Conservation (phyloP, 768 basidiomycete genomes). For the Panaeolus cyanescens region DNA sequence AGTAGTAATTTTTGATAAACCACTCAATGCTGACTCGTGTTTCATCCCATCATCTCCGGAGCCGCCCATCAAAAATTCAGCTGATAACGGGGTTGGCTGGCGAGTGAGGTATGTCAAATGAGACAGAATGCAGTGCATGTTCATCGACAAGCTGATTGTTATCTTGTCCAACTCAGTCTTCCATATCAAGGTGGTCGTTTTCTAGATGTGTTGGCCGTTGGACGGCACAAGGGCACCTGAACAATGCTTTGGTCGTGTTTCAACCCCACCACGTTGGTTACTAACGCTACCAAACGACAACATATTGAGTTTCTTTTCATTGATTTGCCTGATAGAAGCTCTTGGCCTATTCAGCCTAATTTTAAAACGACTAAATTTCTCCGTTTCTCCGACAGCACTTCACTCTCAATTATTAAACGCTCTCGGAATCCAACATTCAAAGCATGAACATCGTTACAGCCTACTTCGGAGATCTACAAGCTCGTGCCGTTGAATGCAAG, state of each 20-base stretch:
- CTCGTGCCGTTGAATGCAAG: not conserved
- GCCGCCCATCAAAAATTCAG: not conserved
- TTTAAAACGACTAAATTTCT: not conserved
- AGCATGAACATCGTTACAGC: not conserved
- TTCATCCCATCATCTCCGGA: too few species aligned
- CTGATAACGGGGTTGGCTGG: not conserved
- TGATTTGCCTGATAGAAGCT: not conserved
- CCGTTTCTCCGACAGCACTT: not conserved
- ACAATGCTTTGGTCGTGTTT: not conserved
- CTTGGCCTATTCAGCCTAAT: not conserved
- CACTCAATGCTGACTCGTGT: too few species aligned
- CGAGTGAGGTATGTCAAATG: not conserved
- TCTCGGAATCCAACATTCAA: not conserved
- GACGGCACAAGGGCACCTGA: too few species aligned
- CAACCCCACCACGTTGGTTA: not conserved
- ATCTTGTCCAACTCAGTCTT: not conserved
- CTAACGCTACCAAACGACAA: not conserved
- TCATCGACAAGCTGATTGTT: not conserved
- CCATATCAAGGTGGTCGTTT: not conserved
- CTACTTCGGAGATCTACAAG: not conserved
- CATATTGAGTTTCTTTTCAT: not conserved
- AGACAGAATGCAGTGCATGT: too few species aligned
- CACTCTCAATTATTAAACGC: not conserved
- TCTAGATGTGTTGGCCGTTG: too few species aligned
- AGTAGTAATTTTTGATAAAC: too few species aligned